phyloP scores from a whole-genome alignment of 2,329 filamentous ascomycete genomes.

The Trichophyton benhamiae region DNA sequence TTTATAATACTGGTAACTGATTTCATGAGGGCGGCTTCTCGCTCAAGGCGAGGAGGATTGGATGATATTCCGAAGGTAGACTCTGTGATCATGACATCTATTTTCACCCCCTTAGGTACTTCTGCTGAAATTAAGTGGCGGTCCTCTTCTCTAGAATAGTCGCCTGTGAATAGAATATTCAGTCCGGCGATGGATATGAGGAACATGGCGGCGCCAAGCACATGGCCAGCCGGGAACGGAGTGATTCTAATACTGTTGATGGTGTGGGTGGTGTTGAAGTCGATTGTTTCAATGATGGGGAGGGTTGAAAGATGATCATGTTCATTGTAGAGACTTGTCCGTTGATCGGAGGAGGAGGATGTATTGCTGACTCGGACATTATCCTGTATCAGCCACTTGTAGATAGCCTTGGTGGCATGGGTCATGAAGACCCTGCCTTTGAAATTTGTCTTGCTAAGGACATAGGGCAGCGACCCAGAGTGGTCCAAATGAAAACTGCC shows the following conservation, averaged over 20 bases:
- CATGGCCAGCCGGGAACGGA: slow-evolving; percentile 91
- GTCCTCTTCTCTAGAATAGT: slow-evolving; percentile 93
- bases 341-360: slow-evolving; percentile 48
- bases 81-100: slow-evolving; percentile 94
- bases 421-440: slow-evolving; percentile 97
- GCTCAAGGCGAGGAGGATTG: slow-evolving; percentile 77
- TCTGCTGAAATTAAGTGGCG: slow-evolving; percentile 88
- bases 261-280: slow-evolving; percentile 95
- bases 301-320: slow-evolving; percentile 90
- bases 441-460: slow-evolving; percentile 96
- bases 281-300: slow-evolving; percentile 88
- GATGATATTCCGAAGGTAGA: slow-evolving; percentile 94
- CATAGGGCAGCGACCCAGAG: slow-evolving; percentile 95
- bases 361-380: slow-evolving; percentile 78
- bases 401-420: slow-evolving; percentile 96
- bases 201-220: slow-evolving; percentile 97
- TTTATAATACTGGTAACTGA: slow-evolving; percentile 84
- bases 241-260: slow-evolving; percentile 95
- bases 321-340: slow-evolving; percentile 73
- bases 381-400: slow-evolving; percentile 98
- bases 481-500: slow-evolving; percentile 93
- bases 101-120: slow-evolving; percentile 75
- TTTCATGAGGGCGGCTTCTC: slow-evolving; percentile 90
- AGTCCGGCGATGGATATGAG: slow-evolving; percentile 92
- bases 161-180: slow-evolving; percentile 93